Base-by-base conservation (phyloP, 2,329 filamentous ascomycete species). In the Gnomoniopsis sp. region DNA sequence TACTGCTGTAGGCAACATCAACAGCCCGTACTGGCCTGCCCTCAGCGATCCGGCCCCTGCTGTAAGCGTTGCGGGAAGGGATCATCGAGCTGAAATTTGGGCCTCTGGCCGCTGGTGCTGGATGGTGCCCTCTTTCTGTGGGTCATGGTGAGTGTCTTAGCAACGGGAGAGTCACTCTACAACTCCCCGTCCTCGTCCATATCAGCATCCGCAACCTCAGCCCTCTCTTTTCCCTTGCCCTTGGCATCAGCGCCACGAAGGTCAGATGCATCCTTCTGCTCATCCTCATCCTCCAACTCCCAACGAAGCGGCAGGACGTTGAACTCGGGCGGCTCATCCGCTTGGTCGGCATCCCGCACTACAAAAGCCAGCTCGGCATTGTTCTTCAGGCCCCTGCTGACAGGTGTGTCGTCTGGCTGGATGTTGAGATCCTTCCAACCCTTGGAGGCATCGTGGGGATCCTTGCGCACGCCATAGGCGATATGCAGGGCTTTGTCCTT, bases 361-460 rank as follows among this genome's bases (percentile, higher is more conserved):
- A 74, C 69, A 67, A 86, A 84, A 0, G 82, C 82, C 17, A 85
- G 68, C 0, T 76, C 70, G 57, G 71, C 72, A 41, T 79, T 79
- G 33, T 84, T 75, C 61, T 75, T 74, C 12, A 85, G 51, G 0
- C 75, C 77, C 58, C 77, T 73, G 46, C 70, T 72, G 0, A 69
- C 68, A 0, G 79, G 74, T 0, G 74, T 80, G 55, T 77, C 75
- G 0, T 61, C 64, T 2, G 72, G 72, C 0, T 68, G 63, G 2
- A 74, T 68, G 2, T 74, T 71, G 12, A 86, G 69, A 23, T 71
- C 70, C 64, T 72, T 77, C 82, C 82, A 86, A 7, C 82, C 82
- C 21, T 73, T 69, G 0, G 70, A 68, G 2, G 76, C 70, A 51
- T 85, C 80, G 30, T 72, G 72, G 15, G 75, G 69, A 34, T 75